phyloP scores from a whole-genome alignment of 2,329 filamentous ascomycete species.

The Samsoniella hepiali region DNA sequence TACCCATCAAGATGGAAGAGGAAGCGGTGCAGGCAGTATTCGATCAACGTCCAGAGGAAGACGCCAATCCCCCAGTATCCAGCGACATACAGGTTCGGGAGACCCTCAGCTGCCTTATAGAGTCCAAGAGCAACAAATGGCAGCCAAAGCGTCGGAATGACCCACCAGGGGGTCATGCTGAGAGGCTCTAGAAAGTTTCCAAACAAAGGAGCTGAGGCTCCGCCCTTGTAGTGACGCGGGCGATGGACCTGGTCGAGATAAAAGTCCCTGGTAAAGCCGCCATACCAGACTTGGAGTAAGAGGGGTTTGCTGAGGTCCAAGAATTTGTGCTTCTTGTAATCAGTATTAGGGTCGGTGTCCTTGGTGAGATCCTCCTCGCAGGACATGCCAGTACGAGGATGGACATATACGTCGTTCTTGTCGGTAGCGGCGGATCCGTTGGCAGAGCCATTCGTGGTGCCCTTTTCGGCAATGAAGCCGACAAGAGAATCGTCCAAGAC shows the following conservation, averaged over 20 bases:
- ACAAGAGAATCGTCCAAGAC: slow-evolving; percentile 84
- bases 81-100: slow-evolving; percentile 47
- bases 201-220: slow-evolving; percentile 87
- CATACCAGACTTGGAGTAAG: slow-evolving; percentile 81
- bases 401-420: slow-evolving; percentile 35
- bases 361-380: slow-evolving; percentile 80
- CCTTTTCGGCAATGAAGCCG: slow-evolving; percentile 69
- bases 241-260: slow-evolving; percentile 96
- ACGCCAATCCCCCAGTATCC: slow-evolving; percentile 69
- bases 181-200: slow-evolving; percentile 99
- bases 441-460: slow-evolving; percentile 37
- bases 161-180: slow-evolving; percentile 90
- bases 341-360: slow-evolving; percentile 72
- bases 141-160: slow-evolving; percentile 80
- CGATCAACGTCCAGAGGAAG: slow-evolving; percentile 81
- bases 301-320: slow-evolving; percentile 83
- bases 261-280: slow-evolving; percentile 90
- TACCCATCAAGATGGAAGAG: slow-evolving; percentile 93
- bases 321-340: slow-evolving; percentile 92
- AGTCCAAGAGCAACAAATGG: slow-evolving; percentile 75
- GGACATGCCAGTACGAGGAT: slow-evolving; percentile 80
- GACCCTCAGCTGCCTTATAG: slow-evolving; percentile 59
- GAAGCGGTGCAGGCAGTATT: slow-evolving; percentile 85
- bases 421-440: slow-evolving; percentile 23
- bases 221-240: slow-evolving; percentile 92